Percentiles rank a stretch among this genome's conserved stretches.
These are phyloP conservation scores for Chlamydomonas sphaeroides DNA, from an alignment of 139 green algal species.

Conservation along the genomic window DNA sequence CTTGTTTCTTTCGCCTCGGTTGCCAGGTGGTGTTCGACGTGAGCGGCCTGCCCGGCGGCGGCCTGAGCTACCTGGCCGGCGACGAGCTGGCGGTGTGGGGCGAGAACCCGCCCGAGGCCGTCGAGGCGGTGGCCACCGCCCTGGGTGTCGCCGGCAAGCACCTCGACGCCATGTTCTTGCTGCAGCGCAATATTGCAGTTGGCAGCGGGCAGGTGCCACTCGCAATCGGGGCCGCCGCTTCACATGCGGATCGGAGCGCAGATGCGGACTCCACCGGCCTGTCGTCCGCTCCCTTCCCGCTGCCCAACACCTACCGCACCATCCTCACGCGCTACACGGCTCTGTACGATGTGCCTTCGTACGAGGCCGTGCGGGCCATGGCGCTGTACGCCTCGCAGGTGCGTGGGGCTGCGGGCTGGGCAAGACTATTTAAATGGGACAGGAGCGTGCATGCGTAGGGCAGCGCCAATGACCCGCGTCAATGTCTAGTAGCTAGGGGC, in stretches of 20 bases:
- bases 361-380: not conserved
- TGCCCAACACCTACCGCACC: constrained; percentile 40
- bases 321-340: constrained; percentile 17
- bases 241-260: not conserved
- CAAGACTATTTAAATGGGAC: too few relatives aligned
- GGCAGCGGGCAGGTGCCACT: not conserved
- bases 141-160: constrained; percentile 1
- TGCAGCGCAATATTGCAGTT: not conserved
- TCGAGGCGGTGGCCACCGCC: not conserved
- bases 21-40: not conserved
- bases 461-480: too few relatives aligned
- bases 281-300: not conserved
- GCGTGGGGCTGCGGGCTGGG: not conserved
- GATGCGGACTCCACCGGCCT: not conserved
- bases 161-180: constrained; percentile 32
- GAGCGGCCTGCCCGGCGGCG: not conserved
- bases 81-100: constrained; percentile 44
- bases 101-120: constrained; percentile 22
- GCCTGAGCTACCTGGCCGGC: constrained; percentile 14
- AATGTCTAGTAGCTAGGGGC: too few relatives aligned
- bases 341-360: not conserved
- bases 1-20: too few relatives aligned
- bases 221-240: not conserved
- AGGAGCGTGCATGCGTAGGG: too few relatives aligned
- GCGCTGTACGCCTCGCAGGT: not conserved